These are phyloP conservation scores for Aegilops sharonensis DNA, from an alignment of 176 grass and related monocot species.

Conservation along the genomic window DNA sequence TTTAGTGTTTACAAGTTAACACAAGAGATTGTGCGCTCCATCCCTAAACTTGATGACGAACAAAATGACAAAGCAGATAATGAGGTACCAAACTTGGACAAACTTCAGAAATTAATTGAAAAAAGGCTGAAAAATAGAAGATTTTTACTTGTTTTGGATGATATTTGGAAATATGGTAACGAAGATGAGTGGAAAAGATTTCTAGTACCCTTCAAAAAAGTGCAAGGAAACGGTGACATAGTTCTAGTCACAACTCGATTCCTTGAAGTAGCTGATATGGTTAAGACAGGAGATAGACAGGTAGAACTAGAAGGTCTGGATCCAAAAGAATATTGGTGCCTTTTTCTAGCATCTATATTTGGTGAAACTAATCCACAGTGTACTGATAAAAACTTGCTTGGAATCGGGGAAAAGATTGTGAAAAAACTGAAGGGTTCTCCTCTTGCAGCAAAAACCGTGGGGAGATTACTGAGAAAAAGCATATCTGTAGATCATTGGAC, in stretches of 20 bases:
- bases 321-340: background rate
- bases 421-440: slow-evolving; percentile 22
- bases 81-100: background rate
- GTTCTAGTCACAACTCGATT: slow-evolving; percentile 3
- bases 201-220: background rate
- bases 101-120: background rate
- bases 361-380: background rate
- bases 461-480: background rate
- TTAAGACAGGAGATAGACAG: background rate
- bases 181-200: background rate
- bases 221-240: background rate
- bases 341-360: background rate
- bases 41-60: background rate
- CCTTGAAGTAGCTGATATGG: background rate
- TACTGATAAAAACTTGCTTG: background rate
- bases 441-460: slow-evolving; percentile 29
- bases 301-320: background rate
- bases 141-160: slow-evolving; percentile 21
- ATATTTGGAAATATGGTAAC: slow-evolving; percentile 10
- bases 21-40: background rate
- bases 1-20: slow-evolving; percentile 13
- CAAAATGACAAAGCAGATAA: background rate
- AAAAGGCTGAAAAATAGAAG: background rate
- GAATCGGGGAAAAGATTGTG: background rate
- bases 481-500: background rate